Base-by-base conservation (phyloP, 73 alveolate species). In the Breviolum minutum region DNA sequence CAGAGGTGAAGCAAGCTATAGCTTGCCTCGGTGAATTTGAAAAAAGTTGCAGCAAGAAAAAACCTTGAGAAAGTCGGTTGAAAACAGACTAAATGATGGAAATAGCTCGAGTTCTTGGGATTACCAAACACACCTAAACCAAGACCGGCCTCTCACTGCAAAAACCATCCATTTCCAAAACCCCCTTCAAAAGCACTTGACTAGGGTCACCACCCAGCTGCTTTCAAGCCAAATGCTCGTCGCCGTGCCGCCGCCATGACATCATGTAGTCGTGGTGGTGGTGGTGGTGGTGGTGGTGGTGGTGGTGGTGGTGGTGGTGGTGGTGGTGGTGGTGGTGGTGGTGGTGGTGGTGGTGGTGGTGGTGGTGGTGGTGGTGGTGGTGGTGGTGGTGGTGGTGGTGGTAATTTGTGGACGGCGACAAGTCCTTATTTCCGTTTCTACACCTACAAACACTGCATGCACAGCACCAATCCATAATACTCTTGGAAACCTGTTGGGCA, bases 1-100 rank as follows among this genome's bases (percentile, higher is more conserved):
- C 94, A 22, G 77, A 17, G 62, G 16, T 30, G 94, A 85, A 85
- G 94, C 94, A 85, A 17, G 12, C 27, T 26, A 85, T 9, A 26
- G 94, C 94, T 61, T 62, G 94, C 76, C 76, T 61, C 24, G 24
- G 62, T 30, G 1, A 3, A 7, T 20, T 20, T 16, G 54, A 0
- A 3, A 40, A 40, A 40, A 40, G 54, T 40, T 40, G 54, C 54
- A 40, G 3, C 54, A 40, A 40, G 3, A 40, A 40, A 0, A 40
- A 40, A 40, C 54, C 54, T 40, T 40, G 54, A 40, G 54, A 40
- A 40, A 40, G 54, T 40, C 54, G 0, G 54, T 40, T 40, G 54
- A 40, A 40, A 40, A 40, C 54, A n/a, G 5, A 40, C 54, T 2
- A 40, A 40, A 40, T 40, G 54, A 40, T 40, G 54, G 54, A 40